Base-by-base conservation (phyloP, 768 basidiomycete genomes). In the Lactarius tabidus region DNA sequence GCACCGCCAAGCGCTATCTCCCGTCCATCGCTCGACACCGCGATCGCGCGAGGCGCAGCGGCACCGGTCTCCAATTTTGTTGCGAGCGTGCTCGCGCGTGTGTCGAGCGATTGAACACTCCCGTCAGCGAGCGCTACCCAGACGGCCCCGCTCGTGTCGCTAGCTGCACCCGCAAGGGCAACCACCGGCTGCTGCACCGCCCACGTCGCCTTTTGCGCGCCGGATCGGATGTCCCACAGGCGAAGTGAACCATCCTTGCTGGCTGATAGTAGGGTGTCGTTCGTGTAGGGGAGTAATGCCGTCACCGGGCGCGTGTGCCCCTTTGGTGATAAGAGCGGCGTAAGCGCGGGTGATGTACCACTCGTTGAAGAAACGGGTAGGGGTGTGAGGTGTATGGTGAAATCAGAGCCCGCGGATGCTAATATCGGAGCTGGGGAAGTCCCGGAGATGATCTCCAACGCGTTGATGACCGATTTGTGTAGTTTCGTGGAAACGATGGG, bases 321-420 rank as follows among this genome's bases (percentile, higher is more conserved):
- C 43, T 20, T 70, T 10, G 63, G 26, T n/a, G 64, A 59, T 18
- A 55, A 38, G n/a, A 52, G 23, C 14, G 69, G 67, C 35, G 57
- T 39, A n/a, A 70, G 61, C 17, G 33, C 15, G 15, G 28, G 53
- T 7, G 64, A 45, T 26, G 57, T 33, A 33, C 33, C 26, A 28
- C 41, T 35, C 8, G 26, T 6, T 15, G 53, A 51, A 45, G 63
- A 29, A 14, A n/a, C 38, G 18, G 62, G 43, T 31, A 70, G n/a
- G 26, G 63, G 61, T 2, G 69, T 65, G 43, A 69, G 57, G 17
- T 65, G 36, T 41, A 69, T 55, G 60, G 53, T 38, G 15, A 69
- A 69, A 57, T 70, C 69, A 10, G 63, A 43, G 61, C 69, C 67
- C 12, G 69, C 63, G 18, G 69, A 68, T 38, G 67, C 67, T 1